Conservation (phyloP, 108 stramenopile species). For the Nitzschia putrida region DNA sequence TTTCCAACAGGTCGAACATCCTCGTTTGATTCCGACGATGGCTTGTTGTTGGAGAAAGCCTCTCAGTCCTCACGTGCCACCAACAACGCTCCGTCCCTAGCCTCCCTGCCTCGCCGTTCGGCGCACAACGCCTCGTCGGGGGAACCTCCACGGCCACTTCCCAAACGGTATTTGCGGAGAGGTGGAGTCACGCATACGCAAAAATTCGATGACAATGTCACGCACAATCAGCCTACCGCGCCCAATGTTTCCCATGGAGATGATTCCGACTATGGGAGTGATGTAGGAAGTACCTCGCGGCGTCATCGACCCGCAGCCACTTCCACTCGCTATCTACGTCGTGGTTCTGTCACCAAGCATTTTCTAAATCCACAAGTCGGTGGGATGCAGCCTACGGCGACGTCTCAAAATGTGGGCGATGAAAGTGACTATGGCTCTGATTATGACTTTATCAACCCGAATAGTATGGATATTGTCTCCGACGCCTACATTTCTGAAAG, state of each 20-base stretch:
- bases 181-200: neutral
- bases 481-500: neutral
- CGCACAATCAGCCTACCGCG: neutral
- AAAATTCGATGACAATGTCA: neutral
- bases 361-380: neutral
- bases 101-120: neutral
- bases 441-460: conserved; percentile 6
- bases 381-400: conserved; percentile 12
- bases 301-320: neutral
- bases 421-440: conserved; percentile 8
- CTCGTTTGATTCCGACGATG: too few species aligned
- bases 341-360: conserved; percentile 21
- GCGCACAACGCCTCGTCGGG: neutral
- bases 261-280: neutral
- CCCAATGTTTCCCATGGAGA: neutral
- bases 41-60: neutral
- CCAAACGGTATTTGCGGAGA: neutral
- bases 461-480: neutral
- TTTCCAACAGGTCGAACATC: neutral
- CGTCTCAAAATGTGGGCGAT: neutral
- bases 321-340: conserved; percentile 5
- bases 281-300: neutral
- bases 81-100: neutral
- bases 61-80: neutral
- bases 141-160: neutral